A percentile compares a stretch with the other conserved stretches of the same genome.
These are phyloP conservation scores for Aspergillus nomiae DNA, from an alignment of 2,329 filamentous ascomycete species.

Conservation along the genomic window DNA sequence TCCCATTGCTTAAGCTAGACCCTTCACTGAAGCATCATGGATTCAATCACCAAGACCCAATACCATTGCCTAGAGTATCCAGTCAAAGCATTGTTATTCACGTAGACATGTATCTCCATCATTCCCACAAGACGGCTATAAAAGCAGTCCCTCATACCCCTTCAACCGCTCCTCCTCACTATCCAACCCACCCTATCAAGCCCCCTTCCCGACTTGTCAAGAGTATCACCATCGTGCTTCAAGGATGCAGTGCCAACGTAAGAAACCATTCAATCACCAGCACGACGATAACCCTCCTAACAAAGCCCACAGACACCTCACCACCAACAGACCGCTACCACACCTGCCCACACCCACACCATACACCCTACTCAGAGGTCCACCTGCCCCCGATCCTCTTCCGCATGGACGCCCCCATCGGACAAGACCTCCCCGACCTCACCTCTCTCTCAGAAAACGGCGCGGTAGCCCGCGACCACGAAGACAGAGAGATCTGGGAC, in stretches of 20 bases:
- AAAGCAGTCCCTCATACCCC: background rate
- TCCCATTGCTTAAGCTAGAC: background rate
- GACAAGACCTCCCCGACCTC: conserved; percentile 4
- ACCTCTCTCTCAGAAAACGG: conserved; percentile 19
- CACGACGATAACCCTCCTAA: conserved; percentile 5
- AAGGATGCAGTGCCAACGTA: background rate
- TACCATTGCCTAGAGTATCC: background rate
- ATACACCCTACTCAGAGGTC: conserved; percentile 18
- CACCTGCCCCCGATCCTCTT: conserved; percentile 29
- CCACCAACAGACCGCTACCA: conserved; percentile 17
- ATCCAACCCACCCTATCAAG: background rate
- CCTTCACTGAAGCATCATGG: background rate
- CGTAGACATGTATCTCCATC: background rate
- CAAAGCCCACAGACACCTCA: conserved; percentile 7
- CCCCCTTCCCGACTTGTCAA: background rate
- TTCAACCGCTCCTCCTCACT: background rate
- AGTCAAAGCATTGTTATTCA: background rate
- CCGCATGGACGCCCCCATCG: conserved; percentile 19
- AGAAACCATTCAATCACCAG: background rate
- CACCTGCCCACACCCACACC: conserved; percentile 28
- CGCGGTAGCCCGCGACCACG: conserved; percentile 10
- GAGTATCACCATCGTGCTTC: background rate
- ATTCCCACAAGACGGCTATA: background rate
- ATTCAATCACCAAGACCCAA: background rate
- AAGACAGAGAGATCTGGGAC: conserved; percentile 21